Evolutionary conservation across 1,284 basidiomycete species (phyloP), one percentile per base, ranked within the genome.

Genomic region (Hypsizygus ulmarius): DNA sequence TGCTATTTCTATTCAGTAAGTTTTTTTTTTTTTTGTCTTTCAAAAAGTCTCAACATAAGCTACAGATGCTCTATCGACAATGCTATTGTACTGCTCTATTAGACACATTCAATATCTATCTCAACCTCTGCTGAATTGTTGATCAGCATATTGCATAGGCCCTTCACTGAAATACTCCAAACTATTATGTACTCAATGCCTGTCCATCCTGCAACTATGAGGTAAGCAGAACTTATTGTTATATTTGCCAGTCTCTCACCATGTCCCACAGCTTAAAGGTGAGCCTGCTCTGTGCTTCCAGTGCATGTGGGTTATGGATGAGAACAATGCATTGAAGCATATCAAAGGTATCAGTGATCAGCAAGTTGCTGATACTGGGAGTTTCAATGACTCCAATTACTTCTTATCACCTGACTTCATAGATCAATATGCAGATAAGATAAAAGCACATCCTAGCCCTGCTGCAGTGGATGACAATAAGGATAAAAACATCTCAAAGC

Each of bases 1-100:
- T 68, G 68, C 50, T 57, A 68, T 51, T 21, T 62, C 1, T 68
- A 69, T 39, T 45, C 42, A 30, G 62, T 66, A 52, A 33, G 57
- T 55, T 18, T 14, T 12, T 10, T 37, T 27, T 25, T 41, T 39
- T 32, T 19, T 47, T 39, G 25, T 16, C 21, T 30, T 15, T 32
- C 37, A 32, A 25, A 28, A n/a, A n/a, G n/a, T n/a, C n/a, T 28
- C 32, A 44, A 6, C 39, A 34, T 28, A 32, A 40, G 9, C 7
- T 15, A 2, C 27, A 64, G 60, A 30, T 57, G 4, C 56, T 62
- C 8, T 66, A 61, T 46, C 41, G 34, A 8, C 49, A 36, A 7
- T 38, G 45, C n/a, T 57, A 63, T 37, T 49, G 54, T 6, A 54
- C 39, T 0, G 48, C 55, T 12, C 41, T 67, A 6, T 55, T 53